phyloP scores from a whole-genome alignment of 2,329 filamentous ascomycete genomes.

The Colletotrichum trifolii region DNA sequence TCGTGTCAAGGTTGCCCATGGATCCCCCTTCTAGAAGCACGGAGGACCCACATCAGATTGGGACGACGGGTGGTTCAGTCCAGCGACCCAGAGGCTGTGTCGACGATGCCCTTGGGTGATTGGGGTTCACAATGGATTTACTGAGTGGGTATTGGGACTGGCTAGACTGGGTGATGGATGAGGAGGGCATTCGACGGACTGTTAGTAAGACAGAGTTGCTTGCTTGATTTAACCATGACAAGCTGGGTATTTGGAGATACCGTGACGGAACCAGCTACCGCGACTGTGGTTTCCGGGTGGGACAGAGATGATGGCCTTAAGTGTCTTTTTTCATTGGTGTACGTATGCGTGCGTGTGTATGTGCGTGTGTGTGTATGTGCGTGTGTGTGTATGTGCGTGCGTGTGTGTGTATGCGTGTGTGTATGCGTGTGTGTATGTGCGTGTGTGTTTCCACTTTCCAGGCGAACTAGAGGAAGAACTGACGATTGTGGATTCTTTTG shows the following conservation, averaged over 20 bases:
- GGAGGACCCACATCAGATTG: slow-evolving; percentile 15
- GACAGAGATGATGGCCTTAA: slow-evolving; percentile 4
- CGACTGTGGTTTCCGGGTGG: slow-evolving; percentile 26
- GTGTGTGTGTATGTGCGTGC: too few species aligned
- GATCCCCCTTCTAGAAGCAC: slow-evolving; percentile 25
- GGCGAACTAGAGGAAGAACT: too few species aligned
- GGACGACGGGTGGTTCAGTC: slow-evolving; percentile 15
- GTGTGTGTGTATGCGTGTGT: too few species aligned
- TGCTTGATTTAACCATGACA: too few species aligned
- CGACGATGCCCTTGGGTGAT: not conserved
- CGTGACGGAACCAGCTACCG: slow-evolving; percentile 7
- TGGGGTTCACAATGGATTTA: not conserved
- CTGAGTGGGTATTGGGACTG: not conserved
- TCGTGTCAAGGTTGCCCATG: slow-evolving; percentile 8
- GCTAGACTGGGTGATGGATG: not conserved
- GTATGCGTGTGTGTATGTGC: too few species aligned
- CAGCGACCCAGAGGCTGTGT: slow-evolving; percentile 18
- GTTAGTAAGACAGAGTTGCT: not conserved
- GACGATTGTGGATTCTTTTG: too few species aligned
- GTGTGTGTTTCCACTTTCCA: too few species aligned
- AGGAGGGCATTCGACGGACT: too few species aligned
- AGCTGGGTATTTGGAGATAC: not conserved
- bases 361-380: too few species aligned
- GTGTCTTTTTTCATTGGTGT: slow-evolving; percentile 28
- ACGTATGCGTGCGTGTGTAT: not conserved